phyloP scores from a whole-genome alignment of 2,329 filamentous ascomycete species.

The Chrysoporthe puriensis region DNA sequence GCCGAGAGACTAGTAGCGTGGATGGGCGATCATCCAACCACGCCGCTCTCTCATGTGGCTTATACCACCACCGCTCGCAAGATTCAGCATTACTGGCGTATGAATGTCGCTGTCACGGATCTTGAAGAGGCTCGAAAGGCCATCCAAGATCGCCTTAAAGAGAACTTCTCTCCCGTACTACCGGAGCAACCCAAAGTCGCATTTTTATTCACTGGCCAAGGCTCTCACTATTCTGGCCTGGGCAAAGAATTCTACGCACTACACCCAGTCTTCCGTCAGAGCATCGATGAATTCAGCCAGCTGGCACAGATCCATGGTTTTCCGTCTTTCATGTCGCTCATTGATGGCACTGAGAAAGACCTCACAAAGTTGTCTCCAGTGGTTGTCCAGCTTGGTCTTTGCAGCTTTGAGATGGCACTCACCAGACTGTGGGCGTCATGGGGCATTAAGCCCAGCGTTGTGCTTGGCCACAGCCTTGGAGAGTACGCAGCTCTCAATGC shows the following conservation, averaged over 20 bases:
- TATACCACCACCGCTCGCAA: constrained; percentile 71
- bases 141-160: constrained; percentile 47
- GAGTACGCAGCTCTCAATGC: constrained; percentile 73
- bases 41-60: constrained; percentile 59
- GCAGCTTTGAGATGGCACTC: constrained; percentile 61
- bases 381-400: constrained; percentile 57
- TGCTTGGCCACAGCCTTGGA: constrained; percentile 65
- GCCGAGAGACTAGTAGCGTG: constrained; percentile 57
- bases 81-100: constrained; percentile 62
- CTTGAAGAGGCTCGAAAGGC: constrained; percentile 47
- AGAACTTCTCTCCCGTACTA: constrained; percentile 47
- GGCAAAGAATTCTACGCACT: constrained; percentile 55
- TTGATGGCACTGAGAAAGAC: constrained; percentile 49
- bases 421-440: constrained; percentile 59
- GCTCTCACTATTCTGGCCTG: constrained; percentile 56
- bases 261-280: constrained; percentile 51
- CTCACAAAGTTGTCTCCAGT: constrained; percentile 52
- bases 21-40: constrained; percentile 55
- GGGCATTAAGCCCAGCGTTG: constrained; percentile 52
- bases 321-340: constrained; percentile 59
- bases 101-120: constrained; percentile 50
- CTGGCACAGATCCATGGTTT: constrained; percentile 55
- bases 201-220: constrained; percentile 62
- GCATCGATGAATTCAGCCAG: constrained; percentile 60
- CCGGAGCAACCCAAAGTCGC: constrained; percentile 51